A percentile compares a stretch with the other conserved stretches of the same genome.
Evolutionary conservation across 2,329 filamentous ascomycete species (phyloP).

Genomic region (Plectosphaerella plurivora): DNA sequence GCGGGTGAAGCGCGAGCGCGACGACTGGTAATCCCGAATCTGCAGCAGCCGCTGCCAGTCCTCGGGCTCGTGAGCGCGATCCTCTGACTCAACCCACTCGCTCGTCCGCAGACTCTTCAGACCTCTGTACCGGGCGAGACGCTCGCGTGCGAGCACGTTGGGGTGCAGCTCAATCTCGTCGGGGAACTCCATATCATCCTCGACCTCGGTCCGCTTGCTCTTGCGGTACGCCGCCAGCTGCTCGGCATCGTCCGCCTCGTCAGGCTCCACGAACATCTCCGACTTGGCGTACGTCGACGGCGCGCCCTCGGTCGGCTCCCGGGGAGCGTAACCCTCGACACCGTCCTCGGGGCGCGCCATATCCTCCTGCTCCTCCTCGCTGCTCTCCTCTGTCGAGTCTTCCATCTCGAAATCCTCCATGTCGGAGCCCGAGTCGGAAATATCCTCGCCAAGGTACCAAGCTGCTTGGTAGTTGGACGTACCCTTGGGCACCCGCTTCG

Average conservation of each 20-base stretch:
- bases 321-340: slow-evolving; percentile 62
- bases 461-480: slow-evolving; percentile 93
- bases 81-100: slow-evolving; percentile 84
- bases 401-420: slow-evolving; percentile 60
- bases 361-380: slow-evolving; percentile 46
- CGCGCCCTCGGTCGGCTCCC: slow-evolving; percentile 69
- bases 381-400: slow-evolving; percentile 36
- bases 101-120: slow-evolving; percentile 88
- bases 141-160: slow-evolving; percentile 77
- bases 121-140: slow-evolving; percentile 81
- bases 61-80: slow-evolving; percentile 79
- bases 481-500: slow-evolving; percentile 78
- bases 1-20: slow-evolving; percentile 69
- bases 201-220: slow-evolving; percentile 71
- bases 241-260: slow-evolving; percentile 74
- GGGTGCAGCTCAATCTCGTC: slow-evolving; percentile 96
- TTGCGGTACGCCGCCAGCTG: slow-evolving; percentile 75
- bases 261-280: slow-evolving; percentile 81
- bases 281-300: slow-evolving; percentile 91
- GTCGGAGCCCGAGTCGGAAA: slow-evolving; percentile 82
- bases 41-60: slow-evolving; percentile 85
- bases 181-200: slow-evolving; percentile 92
- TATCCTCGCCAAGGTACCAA: slow-evolving; percentile 77
- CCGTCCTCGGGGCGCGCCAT: slow-evolving; percentile 76
- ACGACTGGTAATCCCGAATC: slow-evolving; percentile 83